Evolutionary conservation across 2,329 filamentous ascomycete species (phyloP).

Genomic region (Fusarium continuum): DNA sequence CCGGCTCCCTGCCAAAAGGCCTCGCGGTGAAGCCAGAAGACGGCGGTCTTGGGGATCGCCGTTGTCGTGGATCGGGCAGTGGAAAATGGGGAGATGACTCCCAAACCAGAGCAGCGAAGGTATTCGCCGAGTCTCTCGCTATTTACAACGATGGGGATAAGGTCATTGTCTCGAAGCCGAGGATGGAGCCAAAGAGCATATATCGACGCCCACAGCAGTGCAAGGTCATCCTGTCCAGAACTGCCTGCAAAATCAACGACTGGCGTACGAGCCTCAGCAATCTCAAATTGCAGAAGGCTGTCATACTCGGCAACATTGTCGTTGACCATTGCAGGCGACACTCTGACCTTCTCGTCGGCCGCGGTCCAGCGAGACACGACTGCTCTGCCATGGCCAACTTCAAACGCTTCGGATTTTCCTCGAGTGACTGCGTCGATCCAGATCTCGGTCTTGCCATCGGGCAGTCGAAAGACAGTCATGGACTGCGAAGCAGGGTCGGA

Average conservation of each 20-base stretch:
- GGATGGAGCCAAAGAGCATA: slow-evolving; percentile 27
- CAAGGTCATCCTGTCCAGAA: slow-evolving; percentile 1
- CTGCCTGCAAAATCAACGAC: not conserved
- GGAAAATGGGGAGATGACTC: slow-evolving; percentile 10
- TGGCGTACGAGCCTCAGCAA: not conserved
- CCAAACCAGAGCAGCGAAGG: slow-evolving; percentile 13
- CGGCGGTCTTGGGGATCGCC: not conserved
- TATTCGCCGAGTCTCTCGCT: slow-evolving; percentile 13
- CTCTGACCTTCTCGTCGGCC: not conserved
- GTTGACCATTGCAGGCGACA: slow-evolving; percentile 24
- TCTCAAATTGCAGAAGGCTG: slow-evolving; percentile 1
- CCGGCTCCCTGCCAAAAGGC: slow-evolving; percentile 42
- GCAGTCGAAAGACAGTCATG: not conserved
- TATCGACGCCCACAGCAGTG: slow-evolving; percentile 12
- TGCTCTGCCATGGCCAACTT: not conserved
- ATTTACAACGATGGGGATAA: slow-evolving; percentile 8
- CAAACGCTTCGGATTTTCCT: not conserved
- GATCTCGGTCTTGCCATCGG: slow-evolving; percentile 13
- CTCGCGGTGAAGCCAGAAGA: slow-evolving; percentile 38
- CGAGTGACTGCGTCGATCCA: slow-evolving; percentile 4
- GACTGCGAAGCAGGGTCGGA: not conserved
- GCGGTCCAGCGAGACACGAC: slow-evolving; percentile 10
- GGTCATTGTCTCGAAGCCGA: slow-evolving; percentile 8
- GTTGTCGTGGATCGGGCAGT: not conserved
- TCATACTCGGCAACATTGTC: slow-evolving; percentile 11